A percentile compares a stretch with the other conserved stretches of the same genome.
Conservation (phyloP, 1,284 basidiomycete genomes). For the Leccinum pachyderme region DNA sequence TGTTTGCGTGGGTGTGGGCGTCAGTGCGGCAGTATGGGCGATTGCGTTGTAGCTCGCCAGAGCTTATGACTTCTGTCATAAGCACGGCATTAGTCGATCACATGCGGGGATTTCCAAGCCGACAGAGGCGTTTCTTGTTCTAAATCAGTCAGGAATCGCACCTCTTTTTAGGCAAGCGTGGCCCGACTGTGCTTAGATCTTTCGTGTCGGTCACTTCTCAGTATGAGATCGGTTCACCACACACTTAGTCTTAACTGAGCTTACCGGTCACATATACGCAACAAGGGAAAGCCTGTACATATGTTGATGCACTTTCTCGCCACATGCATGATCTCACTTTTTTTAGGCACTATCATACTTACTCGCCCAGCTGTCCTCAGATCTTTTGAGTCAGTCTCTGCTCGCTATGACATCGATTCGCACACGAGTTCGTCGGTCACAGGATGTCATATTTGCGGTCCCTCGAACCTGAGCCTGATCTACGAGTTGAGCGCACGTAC, state of each 20-base stretch:
- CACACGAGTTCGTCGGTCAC: too few species aligned
- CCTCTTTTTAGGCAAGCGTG: constrained; percentile 4
- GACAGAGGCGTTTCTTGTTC: too few species aligned
- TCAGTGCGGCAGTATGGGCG: constrained; percentile 25
- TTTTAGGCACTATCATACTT: background rate
- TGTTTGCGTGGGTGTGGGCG: constrained; percentile 22
- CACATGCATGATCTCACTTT: background rate
- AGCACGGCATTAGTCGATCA: background rate
- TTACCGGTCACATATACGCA: background rate
- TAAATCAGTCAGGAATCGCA: background rate
- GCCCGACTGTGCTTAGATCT: background rate
- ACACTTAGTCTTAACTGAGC: background rate
- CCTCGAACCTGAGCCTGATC: too few species aligned
- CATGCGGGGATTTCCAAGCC: too few species aligned
- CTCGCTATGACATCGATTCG: too few species aligned
- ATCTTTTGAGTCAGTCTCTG: too few species aligned
- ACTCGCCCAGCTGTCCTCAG: too few species aligned
- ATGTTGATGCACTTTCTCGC: background rate
- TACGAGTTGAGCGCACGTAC: background rate
- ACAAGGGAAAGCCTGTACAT: background rate
- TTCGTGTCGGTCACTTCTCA: background rate
- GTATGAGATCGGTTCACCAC: background rate
- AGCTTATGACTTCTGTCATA: constrained; percentile 4
- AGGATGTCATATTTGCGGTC: too few species aligned
- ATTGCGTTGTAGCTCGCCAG: constrained; percentile 12